phyloP scores from a whole-genome alignment of 2,329 filamentous ascomycete genomes.

The Penicillium sp. region DNA sequence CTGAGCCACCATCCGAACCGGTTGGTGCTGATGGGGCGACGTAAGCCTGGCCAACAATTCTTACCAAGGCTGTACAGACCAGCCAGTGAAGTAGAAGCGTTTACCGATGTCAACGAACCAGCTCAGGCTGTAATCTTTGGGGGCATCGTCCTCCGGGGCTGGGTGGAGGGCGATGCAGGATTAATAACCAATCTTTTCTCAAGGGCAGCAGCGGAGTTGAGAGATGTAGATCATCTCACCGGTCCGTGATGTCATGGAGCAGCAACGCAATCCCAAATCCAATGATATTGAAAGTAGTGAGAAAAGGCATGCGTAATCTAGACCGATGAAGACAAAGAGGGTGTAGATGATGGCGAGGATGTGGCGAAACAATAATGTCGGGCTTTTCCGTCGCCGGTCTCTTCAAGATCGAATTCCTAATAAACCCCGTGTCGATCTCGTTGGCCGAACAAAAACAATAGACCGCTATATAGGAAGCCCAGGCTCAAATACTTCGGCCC shows the following conservation, averaged over 20 bases:
- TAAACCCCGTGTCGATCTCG: neutral
- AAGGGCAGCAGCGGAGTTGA: neutral
- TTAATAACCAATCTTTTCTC: neutral
- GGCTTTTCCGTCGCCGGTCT: neutral
- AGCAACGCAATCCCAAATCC: neutral
- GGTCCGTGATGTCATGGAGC: constrained; percentile 6
- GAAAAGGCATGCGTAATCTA: neutral
- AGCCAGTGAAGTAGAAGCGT: neutral
- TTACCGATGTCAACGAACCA: neutral
- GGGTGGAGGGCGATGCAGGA: too few relatives aligned
- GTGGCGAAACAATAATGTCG: neutral
- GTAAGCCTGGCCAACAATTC: neutral
- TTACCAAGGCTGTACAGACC: neutral
- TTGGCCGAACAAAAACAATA: neutral
- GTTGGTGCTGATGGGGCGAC: neutral
- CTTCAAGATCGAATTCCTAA: neutral
- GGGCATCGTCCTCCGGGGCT: neutral
- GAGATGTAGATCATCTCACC: neutral
- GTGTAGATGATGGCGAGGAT: neutral
- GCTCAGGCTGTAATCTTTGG: neutral
- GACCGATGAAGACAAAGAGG: neutral
- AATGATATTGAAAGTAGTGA: neutral
- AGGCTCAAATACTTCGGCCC: neutral
- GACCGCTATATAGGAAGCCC: neutral
- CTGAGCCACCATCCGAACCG: neutral